A percentile compares a stretch with the other conserved stretches of the same genome.
Evolutionary conservation across 441 rosid species (phyloP).

Genomic region (Euphorbia corollata): DNA sequence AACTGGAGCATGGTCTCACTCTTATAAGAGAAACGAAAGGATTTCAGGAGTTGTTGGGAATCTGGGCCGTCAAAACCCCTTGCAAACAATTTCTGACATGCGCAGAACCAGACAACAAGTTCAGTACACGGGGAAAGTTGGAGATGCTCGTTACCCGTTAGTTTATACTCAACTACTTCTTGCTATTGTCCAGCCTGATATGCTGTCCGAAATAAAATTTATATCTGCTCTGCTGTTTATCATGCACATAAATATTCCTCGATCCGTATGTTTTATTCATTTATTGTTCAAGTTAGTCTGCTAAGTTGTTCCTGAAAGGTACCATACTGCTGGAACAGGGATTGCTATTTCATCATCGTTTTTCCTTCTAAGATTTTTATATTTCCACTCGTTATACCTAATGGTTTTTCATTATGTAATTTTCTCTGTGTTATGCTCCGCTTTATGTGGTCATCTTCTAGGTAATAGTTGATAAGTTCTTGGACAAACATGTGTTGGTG

Average conservation of each 20-base stretch:
- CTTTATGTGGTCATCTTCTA: background rate
- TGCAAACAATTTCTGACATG: slow-evolving; percentile 75
- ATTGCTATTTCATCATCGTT: background rate
- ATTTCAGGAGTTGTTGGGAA: slow-evolving; percentile 86
- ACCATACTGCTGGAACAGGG: background rate
- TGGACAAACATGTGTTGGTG: background rate
- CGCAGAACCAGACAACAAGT: slow-evolving; percentile 83
- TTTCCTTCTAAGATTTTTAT: background rate
- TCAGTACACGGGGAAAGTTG: slow-evolving; percentile 80
- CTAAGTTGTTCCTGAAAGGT: background rate
- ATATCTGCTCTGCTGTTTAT: background rate
- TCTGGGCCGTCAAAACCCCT: slow-evolving; percentile 75
- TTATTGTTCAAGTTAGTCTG: background rate
- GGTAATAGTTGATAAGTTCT: background rate
- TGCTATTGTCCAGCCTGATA: background rate
- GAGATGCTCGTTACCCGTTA: slow-evolving; percentile 97
- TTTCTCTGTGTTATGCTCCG: background rate
- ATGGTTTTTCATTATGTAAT: background rate
- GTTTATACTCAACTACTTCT: slow-evolving; percentile 22
- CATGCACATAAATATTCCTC: background rate
- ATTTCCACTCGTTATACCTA: background rate
- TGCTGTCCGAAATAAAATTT: background rate
- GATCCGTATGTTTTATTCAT: too few species aligned
- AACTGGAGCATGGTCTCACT: slow-evolving; percentile 96
- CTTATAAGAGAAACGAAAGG: slow-evolving; percentile 70